Percentiles rank a stretch among this genome's conserved stretches.
Evolutionary conservation across 495 filamentous ascomycete species (phyloP).

Genomic region (Chaetomium fimeti): DNA sequence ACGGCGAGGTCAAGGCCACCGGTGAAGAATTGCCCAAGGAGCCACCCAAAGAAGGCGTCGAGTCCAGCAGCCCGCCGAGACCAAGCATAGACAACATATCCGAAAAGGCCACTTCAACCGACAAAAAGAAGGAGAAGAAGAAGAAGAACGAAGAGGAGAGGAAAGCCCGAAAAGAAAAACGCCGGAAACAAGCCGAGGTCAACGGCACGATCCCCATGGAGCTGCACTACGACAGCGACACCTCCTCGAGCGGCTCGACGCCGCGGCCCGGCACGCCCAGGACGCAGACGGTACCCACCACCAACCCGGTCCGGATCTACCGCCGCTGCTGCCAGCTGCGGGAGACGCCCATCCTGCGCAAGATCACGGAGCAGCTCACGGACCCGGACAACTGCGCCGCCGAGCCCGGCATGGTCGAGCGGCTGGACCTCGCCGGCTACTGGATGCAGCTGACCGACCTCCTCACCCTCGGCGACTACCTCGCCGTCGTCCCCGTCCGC

Average conservation of each 20-base stretch:
- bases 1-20: conserved; percentile 41
- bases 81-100: conserved; percentile 26
- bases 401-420: conserved; percentile 68
- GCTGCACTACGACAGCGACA: conserved; percentile 60
- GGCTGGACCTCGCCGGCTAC: conserved; percentile 80
- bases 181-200: conserved; percentile 71
- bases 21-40: conserved; percentile 45
- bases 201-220: conserved; percentile 81
- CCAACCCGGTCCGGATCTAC: conserved; percentile 90
- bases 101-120: conserved; percentile 26
- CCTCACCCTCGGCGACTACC: conserved; percentile 84
- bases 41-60: conserved; percentile 30
- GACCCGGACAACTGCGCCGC: conserved; percentile 59
- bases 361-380: conserved; percentile 82
- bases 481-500: conserved; percentile 87
- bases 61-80: conserved; percentile 34
- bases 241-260: conserved; percentile 31
- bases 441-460: conserved; percentile 79
- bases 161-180: conserved; percentile 82
- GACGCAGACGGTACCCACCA: conserved; percentile 69
- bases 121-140: conserved; percentile 82
- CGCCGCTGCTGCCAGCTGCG: conserved; percentile 89
- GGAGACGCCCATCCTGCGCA: conserved; percentile 85
- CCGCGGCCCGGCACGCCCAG: conserved; percentile 42
- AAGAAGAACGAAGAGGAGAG: conserved; percentile 85